A percentile compares a stretch with the other conserved stretches of the same genome.
Evolutionary conservation across 805 yeast species (phyloP).

Genomic region (Soucietia sequanensis): DNA sequence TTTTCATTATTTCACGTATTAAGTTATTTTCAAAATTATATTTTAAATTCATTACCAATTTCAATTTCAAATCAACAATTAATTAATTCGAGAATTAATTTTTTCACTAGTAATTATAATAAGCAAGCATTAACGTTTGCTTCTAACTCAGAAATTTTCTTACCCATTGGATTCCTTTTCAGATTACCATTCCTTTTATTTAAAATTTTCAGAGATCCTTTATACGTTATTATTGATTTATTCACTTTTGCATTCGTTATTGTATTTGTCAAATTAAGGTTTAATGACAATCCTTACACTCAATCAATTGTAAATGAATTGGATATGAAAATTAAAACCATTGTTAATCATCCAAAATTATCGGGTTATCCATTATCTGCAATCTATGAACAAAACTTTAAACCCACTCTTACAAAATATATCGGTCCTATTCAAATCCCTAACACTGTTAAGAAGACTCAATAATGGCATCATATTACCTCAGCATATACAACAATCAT

Average conservation of each 20-base stretch:
- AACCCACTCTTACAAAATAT: constrained; percentile 13
- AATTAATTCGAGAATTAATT: constrained; percentile 25
- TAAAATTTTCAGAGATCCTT: constrained; percentile 17
- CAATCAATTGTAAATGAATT: constrained; percentile 43
- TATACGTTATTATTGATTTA: constrained; percentile 32
- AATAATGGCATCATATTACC: too few relatives aligned
- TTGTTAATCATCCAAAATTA: constrained; percentile 6
- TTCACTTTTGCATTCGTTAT: constrained; percentile 29
- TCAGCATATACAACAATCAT: too few relatives aligned
- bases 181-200: constrained; percentile 24
- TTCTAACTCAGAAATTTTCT: constrained; percentile 34
- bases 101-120: constrained; percentile 30
- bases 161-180: constrained; percentile 21
- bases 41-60: constrained; percentile 35
- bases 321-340: constrained; percentile 37
- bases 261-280: constrained; percentile 36
- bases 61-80: constrained; percentile 25
- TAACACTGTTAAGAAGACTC: constrained; percentile 10
- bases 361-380: constrained; percentile 8
- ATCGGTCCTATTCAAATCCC: constrained; percentile 24
- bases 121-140: constrained; percentile 39
- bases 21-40: constrained; percentile 36
- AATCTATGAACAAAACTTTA: constrained; percentile 20
- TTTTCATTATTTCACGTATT: constrained; percentile 38
- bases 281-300: constrained; percentile 30